phyloP scores from a whole-genome alignment of 2,329 filamentous ascomycete species.

The Diplodia seriata region DNA sequence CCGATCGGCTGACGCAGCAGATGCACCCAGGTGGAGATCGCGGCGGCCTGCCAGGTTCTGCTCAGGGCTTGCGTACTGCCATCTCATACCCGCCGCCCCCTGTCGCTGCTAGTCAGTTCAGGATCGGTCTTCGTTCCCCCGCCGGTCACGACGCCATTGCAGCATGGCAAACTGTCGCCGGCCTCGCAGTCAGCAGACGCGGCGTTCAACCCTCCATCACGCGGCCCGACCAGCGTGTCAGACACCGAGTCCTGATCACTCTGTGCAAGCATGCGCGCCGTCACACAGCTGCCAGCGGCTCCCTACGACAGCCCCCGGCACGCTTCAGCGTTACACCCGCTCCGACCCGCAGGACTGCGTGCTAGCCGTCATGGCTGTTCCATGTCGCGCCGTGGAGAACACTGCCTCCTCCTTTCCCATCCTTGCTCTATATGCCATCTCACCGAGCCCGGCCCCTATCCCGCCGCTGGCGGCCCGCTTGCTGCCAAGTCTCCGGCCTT shows the following conservation, averaged over 20 bases:
- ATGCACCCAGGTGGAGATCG: constrained; percentile 4
- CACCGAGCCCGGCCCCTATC: constrained; percentile 1
- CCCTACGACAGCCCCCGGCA: neutral
- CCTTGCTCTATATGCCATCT: constrained; percentile 6
- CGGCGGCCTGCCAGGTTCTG: neutral
- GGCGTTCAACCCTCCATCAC: constrained; percentile 14
- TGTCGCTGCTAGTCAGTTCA: constrained; percentile 17
- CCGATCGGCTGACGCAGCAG: constrained; percentile 14
- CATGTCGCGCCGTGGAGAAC: constrained; percentile 1
- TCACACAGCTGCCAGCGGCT: neutral
- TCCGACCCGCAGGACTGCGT: constrained; percentile 28
- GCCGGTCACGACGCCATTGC: constrained; percentile 1
- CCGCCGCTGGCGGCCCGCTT: constrained; percentile 17
- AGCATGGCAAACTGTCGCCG: neutral
- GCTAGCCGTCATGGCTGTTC: constrained; percentile 11
- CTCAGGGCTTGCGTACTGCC: neutral
- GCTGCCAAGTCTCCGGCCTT: constrained; percentile 19
- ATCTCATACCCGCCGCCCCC: neutral
- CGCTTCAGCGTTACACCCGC: constrained; percentile 29
- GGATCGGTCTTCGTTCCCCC: constrained; percentile 22
- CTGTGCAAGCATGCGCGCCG: constrained; percentile 19
- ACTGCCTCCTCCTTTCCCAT: constrained; percentile 28
- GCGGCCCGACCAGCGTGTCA: constrained; percentile 26
- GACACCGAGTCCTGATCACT: constrained; percentile 25
- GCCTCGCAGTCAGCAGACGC: constrained; percentile 17